Evolutionary conservation across 306 rosid genomes (phyloP).

Genomic region (Citrullus colocynthis): DNA sequence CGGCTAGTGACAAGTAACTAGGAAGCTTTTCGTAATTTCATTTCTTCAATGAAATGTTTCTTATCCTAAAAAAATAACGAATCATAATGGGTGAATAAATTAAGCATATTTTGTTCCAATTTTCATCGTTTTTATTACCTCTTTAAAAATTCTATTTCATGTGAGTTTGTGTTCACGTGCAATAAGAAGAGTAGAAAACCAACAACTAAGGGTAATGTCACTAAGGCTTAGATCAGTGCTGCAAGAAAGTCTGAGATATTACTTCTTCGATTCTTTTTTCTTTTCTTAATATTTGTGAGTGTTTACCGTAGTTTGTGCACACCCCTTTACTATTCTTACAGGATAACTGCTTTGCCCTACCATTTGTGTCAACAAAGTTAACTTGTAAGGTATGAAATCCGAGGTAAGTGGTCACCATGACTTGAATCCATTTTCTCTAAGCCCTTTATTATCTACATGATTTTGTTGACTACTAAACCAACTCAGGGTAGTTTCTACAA

Average conservation of each 20-base stretch:
- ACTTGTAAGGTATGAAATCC: no score
- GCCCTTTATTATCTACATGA: no score
- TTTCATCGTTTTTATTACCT: neutral
- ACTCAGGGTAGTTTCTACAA: neutral
- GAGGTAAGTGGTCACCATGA: no score
- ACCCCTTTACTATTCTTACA: no score
- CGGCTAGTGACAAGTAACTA: neutral
- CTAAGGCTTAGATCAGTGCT: neutral
- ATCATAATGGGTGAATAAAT: neutral
- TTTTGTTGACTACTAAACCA: neutral
- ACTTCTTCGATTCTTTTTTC: no score
- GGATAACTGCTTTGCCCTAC: no score
- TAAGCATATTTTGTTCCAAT: no score
- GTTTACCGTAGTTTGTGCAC: no score
- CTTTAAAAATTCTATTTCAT: neutral
- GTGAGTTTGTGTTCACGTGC: neutral
- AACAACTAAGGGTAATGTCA: neutral
- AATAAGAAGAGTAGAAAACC: neutral
- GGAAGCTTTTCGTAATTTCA: neutral
- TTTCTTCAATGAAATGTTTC: neutral
- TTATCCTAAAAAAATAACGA: neutral
- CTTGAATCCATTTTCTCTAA: no score
- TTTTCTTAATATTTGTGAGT: no score
- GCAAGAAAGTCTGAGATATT: neutral
- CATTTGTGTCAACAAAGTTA: no score